Percentiles rank a stretch among this genome's conserved stretches.
Evolutionary conservation across 345 rosid species (phyloP).

Genomic region (Cardamine resedifolia): DNA sequence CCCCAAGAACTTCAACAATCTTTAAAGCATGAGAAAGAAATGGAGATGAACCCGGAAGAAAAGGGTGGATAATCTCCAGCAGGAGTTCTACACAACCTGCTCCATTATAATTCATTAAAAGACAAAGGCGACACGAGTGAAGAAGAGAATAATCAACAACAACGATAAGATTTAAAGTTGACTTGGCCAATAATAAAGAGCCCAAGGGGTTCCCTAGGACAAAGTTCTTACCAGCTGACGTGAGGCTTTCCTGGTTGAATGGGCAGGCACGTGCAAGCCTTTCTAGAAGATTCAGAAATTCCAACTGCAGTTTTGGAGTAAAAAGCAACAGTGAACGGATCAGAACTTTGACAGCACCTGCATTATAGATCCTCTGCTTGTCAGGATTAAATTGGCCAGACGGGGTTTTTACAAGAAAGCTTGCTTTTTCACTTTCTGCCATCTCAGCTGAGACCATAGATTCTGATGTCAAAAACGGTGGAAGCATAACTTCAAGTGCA

Average conservation of each 20-base stretch:
- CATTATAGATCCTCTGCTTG: slow-evolving; percentile 76
- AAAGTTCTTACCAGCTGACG: slow-evolving; percentile 70
- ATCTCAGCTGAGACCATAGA: slow-evolving; percentile 42
- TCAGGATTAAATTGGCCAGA: slow-evolving; percentile 61
- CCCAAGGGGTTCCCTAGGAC: neutral
- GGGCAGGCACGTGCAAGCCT: slow-evolving; percentile 78
- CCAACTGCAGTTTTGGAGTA: slow-evolving; percentile 82
- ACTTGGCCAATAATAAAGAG: neutral
- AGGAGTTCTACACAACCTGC: slow-evolving; percentile 86
- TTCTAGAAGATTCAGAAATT: slow-evolving; percentile 67
- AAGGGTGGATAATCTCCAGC: slow-evolving; percentile 77
- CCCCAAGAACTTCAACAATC: slow-evolving; percentile 91
- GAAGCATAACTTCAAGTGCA: slow-evolving; percentile 82
- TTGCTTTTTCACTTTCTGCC: slow-evolving; percentile 47
- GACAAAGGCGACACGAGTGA: slow-evolving; percentile 17
- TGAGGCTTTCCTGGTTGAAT: slow-evolving; percentile 87
- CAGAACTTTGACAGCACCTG: slow-evolving; percentile 76
- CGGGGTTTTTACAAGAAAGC: slow-evolving; percentile 52
- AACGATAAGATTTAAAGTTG: neutral
- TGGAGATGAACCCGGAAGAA: slow-evolving; percentile 72
- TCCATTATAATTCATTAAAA: slow-evolving; percentile 15
- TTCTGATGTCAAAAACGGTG: slow-evolving; percentile 73
- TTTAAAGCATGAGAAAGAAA: slow-evolving; percentile 70
- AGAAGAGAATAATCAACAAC: slow-evolving; percentile 22
- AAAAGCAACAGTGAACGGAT: slow-evolving; percentile 73